phyloP scores from a whole-genome alignment of 495 filamentous ascomycete genomes.

The Chaetomidium leptoderma region DNA sequence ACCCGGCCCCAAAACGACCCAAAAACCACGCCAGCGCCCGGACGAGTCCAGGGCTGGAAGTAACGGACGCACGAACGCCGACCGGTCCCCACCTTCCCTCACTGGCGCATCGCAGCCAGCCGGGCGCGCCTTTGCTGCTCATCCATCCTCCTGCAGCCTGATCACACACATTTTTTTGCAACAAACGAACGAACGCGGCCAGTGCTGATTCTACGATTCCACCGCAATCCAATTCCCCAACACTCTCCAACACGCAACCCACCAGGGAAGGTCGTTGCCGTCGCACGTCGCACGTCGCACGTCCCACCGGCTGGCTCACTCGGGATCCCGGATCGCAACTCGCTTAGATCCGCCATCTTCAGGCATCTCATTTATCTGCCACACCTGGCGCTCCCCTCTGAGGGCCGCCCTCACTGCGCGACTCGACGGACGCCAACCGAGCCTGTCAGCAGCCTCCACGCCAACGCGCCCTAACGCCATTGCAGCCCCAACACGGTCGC shows the following conservation, averaged over 20 bases:
- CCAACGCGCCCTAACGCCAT: background rate
- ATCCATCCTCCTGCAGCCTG: conserved; percentile 30
- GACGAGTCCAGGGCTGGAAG: conserved; percentile 20
- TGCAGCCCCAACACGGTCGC: conserved; percentile 8
- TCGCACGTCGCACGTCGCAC: conserved; percentile 17
- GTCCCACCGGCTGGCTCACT: background rate
- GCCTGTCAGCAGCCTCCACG: background rate
- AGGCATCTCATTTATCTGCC: conserved; percentile 24
- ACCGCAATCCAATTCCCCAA: conserved; percentile 1
- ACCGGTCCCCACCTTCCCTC: conserved; percentile 21
- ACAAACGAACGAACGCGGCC: background rate
- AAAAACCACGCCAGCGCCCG: conserved; percentile 4
- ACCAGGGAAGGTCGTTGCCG: background rate
- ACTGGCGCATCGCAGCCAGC: conserved; percentile 29
- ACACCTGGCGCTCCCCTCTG: conserved; percentile 13
- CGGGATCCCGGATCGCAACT: background rate
- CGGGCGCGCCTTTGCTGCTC: conserved; percentile 2
- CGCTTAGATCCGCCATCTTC: conserved; percentile 17
- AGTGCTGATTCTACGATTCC: conserved; percentile 28
- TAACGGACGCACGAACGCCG: conserved; percentile 24
- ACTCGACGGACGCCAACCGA: conserved; percentile 2
- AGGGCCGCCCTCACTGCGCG: conserved; percentile 5
- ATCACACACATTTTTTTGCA: conserved; percentile 28
- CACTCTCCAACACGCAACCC: background rate
- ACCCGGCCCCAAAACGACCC: conserved; percentile 1